Evolutionary conservation across 139 green algal species (phyloP).

Genomic region (Picochlorum sp.): DNA sequence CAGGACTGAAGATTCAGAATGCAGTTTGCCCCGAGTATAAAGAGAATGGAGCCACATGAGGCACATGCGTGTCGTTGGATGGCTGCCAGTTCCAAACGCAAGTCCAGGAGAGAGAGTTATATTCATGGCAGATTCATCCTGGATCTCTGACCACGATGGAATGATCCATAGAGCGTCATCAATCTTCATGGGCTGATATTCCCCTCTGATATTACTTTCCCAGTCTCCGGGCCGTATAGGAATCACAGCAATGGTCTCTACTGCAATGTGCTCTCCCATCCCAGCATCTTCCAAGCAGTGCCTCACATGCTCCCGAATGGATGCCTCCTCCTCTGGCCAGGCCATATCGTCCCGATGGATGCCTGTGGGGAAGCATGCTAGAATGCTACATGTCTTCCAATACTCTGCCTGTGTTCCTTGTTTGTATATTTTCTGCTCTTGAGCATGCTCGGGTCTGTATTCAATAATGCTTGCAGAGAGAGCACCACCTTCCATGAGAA

Average conservation of each 20-base stretch:
- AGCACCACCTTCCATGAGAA: slow-evolving; percentile 50
- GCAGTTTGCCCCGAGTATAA: neutral
- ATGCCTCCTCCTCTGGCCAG: neutral
- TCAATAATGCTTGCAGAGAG: slow-evolving; percentile 49
- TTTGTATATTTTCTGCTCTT: slow-evolving; percentile 52
- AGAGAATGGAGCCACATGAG: slow-evolving; percentile 38
- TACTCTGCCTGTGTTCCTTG: slow-evolving; percentile 23
- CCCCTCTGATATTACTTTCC: slow-evolving; percentile 50
- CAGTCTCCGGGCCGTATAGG: slow-evolving; percentile 48
- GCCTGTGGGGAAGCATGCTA: slow-evolving; percentile 41
- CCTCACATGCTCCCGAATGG: neutral
- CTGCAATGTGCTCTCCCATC: neutral
- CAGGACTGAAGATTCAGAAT: slow-evolving; percentile 28
- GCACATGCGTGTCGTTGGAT: slow-evolving; percentile 83
- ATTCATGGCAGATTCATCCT: slow-evolving; percentile 39
- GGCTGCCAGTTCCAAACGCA: slow-evolving; percentile 85
- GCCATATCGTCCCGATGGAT: neutral
- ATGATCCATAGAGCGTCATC: slow-evolving; percentile 53
- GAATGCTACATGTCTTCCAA: slow-evolving; percentile 56
- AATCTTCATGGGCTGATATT: slow-evolving; percentile 20
- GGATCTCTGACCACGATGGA: slow-evolving; percentile 47
- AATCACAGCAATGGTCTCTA: slow-evolving; percentile 11
- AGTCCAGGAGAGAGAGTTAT: slow-evolving; percentile 71
- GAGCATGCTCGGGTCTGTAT: slow-evolving; percentile 12
- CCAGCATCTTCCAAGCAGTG: slow-evolving; percentile 6